Percentiles rank a stretch among this genome's conserved stretches.
These are phyloP conservation scores for Kodamaea nitidulidarum DNA, from an alignment of 805 yeast genomes.

Conservation along the genomic window DNA sequence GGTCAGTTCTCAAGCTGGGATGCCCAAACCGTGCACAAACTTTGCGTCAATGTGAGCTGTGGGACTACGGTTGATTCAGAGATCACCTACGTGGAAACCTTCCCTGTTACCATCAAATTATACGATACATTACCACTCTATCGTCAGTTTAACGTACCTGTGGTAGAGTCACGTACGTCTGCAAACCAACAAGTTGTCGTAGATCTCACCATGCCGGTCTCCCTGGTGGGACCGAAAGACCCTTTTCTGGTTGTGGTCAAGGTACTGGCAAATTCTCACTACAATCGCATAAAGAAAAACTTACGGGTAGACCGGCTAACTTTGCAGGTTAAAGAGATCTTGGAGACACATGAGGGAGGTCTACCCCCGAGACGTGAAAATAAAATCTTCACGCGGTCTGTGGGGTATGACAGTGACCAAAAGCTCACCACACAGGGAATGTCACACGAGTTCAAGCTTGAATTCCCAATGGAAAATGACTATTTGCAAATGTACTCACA, in stretches of 20 bases:
- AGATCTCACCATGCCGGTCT: constrained; percentile 44
- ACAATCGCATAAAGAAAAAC: constrained; percentile 26
- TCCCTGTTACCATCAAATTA: constrained; percentile 52
- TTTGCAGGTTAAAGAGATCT: constrained; percentile 48
- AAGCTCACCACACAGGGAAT: constrained; percentile 27
- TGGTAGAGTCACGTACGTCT: constrained; percentile 41
- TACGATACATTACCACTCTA: constrained; percentile 57
- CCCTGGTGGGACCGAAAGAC: constrained; percentile 60
- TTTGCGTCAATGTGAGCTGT: constrained; percentile 36
- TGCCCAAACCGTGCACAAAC: constrained; percentile 44
- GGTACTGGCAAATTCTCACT: constrained; percentile 37
- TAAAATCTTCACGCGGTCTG: constrained; percentile 32
- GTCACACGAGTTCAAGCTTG: constrained; percentile 19
- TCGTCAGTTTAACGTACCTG: constrained; percentile 51
- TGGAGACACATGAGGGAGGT: constrained; percentile 53
- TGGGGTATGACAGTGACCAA: constrained; percentile 20
- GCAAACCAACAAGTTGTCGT: constrained; percentile 47
- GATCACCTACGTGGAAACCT: constrained; percentile 26
- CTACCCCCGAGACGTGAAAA: constrained; percentile 45
- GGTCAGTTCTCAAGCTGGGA: constrained; percentile 45
- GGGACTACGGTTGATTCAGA: constrained; percentile 33
- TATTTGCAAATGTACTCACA: constrained; percentile 23
- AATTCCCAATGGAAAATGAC: constrained; percentile 35
- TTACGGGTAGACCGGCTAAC: constrained; percentile 42
- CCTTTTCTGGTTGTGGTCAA: constrained; percentile 35